Evolutionary conservation across 2,329 filamentous ascomycete genomes (phyloP).

Genomic region (Penicillium brevicompactum): DNA sequence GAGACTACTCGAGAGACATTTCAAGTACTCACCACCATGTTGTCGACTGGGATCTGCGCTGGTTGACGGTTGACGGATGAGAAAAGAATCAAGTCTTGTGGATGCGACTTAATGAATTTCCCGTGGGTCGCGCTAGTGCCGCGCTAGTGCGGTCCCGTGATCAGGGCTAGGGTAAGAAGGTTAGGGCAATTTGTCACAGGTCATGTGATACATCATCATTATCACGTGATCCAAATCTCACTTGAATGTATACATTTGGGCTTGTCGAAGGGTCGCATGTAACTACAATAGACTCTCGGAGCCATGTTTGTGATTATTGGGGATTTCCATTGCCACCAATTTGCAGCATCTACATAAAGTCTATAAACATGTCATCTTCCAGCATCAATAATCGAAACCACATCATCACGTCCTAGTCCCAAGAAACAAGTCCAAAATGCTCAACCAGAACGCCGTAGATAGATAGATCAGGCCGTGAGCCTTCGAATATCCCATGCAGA

Average conservation of each 20-base stretch:
- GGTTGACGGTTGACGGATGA: slow-evolving; percentile 48
- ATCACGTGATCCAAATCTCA: neutral
- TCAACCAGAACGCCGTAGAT: slow-evolving; percentile 13
- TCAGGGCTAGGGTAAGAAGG: slow-evolving; percentile 19
- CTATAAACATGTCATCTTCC: neutral
- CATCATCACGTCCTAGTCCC: neutral
- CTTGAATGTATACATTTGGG: neutral
- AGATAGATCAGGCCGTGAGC: neutral
- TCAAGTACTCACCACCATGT: slow-evolving; percentile 64
- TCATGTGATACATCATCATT: slow-evolving; percentile 9
- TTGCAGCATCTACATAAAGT: neutral
- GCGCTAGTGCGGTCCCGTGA: slow-evolving; percentile 31
- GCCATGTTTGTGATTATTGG: too few relatives aligned
- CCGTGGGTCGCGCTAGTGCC: slow-evolving; percentile 31
- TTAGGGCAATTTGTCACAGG: neutral
- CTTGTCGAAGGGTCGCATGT: too few relatives aligned
- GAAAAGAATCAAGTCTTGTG: slow-evolving; percentile 28
- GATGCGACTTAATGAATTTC: slow-evolving; percentile 28
- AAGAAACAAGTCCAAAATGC: slow-evolving; percentile 4
- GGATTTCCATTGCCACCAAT: neutral
- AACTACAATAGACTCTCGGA: too few relatives aligned
- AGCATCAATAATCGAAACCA: neutral
- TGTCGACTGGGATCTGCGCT: slow-evolving; percentile 56
- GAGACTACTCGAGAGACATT: slow-evolving; percentile 38
- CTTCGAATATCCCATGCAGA: slow-evolving; percentile 3